A percentile compares a stretch with the other conserved stretches of the same genome.
phyloP scores from a whole-genome alignment of 495 filamentous ascomycete species.

The Bryoglossum gracile region DNA sequence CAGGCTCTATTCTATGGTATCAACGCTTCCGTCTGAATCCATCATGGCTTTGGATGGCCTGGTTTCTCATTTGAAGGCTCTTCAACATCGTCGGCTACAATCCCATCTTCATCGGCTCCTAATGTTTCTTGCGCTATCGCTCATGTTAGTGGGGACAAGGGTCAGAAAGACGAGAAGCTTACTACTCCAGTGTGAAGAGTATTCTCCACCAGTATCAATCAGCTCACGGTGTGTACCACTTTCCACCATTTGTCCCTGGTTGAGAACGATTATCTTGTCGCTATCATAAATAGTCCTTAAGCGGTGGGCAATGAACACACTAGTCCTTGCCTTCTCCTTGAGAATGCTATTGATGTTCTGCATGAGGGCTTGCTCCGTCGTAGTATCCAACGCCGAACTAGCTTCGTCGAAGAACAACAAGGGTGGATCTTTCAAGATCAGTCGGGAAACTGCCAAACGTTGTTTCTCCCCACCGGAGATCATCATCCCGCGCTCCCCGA shows the following conservation, averaged over 20 bases:
- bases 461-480: constrained; percentile 97
- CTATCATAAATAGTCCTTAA: constrained; percentile 91
- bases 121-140: constrained; percentile 37
- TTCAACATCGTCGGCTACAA: too few relatives aligned
- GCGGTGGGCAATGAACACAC: constrained; percentile 89
- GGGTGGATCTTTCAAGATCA: constrained; percentile 88
- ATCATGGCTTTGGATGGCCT: constrained; percentile 13
- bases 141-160: not conserved
- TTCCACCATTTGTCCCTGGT: constrained; percentile 76
- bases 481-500: constrained; percentile 97
- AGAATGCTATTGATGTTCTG: constrained; percentile 92
- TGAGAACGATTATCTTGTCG: constrained; percentile 87
- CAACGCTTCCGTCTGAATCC: not conserved
- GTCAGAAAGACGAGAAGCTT: too few relatives aligned
- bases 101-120: too few relatives aligned
- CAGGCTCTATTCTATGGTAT: too few relatives aligned
- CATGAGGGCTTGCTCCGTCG: constrained; percentile 88
- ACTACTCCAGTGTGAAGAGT: constrained; percentile 88
- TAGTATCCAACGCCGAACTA: constrained; percentile 90
- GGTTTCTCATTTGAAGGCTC: constrained; percentile 8
- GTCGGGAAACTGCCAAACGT: constrained; percentile 74
- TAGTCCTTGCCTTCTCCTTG: constrained; percentile 80
- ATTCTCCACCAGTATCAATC: constrained; percentile 72
- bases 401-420: constrained; percentile 97
- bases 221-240: constrained; percentile 79